Evolutionary conservation across 78 protist genomes (phyloP), one percentile per base, ranked within the genome.

Genomic region (Dictyostelium purpureum): DNA sequence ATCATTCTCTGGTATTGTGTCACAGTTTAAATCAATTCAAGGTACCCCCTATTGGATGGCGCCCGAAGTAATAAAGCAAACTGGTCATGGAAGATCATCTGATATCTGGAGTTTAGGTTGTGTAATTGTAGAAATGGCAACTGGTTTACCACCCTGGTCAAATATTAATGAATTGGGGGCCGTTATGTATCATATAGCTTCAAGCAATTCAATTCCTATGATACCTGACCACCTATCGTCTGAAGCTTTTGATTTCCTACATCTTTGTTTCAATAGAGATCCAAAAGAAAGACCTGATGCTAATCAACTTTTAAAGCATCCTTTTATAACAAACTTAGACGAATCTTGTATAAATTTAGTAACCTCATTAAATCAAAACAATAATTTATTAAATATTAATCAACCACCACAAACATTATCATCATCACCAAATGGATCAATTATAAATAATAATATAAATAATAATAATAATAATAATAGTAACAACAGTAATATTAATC

Each of bases 1-100:
- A 49, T n/a, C 81, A 9, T 89, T 76, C 37, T 49, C 74, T 21
- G 87, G 82, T 11, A 35, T 89, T 0, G 88, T 79, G 12, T 37
- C 73, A n/a, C 94, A 89, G 21, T 69, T 94, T 19, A 51, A 70
- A 21, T 77, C 96, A 2, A 45, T 96, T 45, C 89, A 66, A 31
- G 97, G 98, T 4, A 95, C 98, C 19, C 97, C 98, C 2, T 93
- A 93, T 54, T 96, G 76, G 79, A 96, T 96, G 97, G 97, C 97
- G 7, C 97, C 97, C 2, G 97, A 95, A 45, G 96, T 95, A 6
- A 96, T 95, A 18, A 94, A 65, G 54, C 89, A 79, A 54, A 79
- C 83, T 1, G 95, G 95, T 16, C 97, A 95, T 61, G 88, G 96
- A 10, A 81, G 95, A 49, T 71, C 85, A 38, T 40, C 95, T 2